Percentiles rank a stretch among this genome's conserved stretches.
Conservation (phyloP, 805 yeast genomes). For the Saccharomycopsis selenospora region DNA sequence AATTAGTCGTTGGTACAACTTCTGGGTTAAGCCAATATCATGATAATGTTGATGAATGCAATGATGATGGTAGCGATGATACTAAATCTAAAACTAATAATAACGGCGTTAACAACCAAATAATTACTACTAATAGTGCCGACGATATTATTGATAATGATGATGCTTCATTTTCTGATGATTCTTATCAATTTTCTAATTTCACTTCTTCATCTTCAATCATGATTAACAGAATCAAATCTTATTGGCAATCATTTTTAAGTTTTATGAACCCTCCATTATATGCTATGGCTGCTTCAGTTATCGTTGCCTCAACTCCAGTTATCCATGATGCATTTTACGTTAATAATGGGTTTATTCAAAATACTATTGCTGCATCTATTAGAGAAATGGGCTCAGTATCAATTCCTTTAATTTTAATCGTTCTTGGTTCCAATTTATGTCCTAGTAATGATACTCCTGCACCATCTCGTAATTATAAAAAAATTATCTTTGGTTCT, state of each 20-base stretch:
- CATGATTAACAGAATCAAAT: neutral
- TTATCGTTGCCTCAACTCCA: conserved; percentile 63
- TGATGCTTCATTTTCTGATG: neutral
- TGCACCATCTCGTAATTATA: conserved; percentile 49
- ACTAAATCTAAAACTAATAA: neutral
- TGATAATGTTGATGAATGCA: conserved; percentile 1
- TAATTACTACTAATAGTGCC: neutral
- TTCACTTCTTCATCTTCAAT: neutral
- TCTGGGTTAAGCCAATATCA: neutral
- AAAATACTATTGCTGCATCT: conserved; percentile 58
- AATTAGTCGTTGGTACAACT: no score
- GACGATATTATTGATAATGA: neutral
- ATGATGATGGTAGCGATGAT: conserved; percentile 13
- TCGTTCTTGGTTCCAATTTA: conserved; percentile 73
- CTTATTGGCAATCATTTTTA: conserved; percentile 24
- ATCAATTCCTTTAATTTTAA: conserved; percentile 68
- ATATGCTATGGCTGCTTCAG: conserved; percentile 65
- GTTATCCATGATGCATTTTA: conserved; percentile 50
- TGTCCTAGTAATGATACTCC: conserved; percentile 64
- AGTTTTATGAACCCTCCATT: conserved; percentile 74
- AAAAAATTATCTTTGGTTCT: conserved; percentile 60
- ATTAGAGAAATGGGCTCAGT: conserved; percentile 63
- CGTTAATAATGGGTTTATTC: conserved; percentile 51
- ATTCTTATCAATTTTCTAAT: neutral
- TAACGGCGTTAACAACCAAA: neutral